Evolutionary conservation across 345 rosid genomes (phyloP).

Genomic region (Kernera saxatilis): DNA sequence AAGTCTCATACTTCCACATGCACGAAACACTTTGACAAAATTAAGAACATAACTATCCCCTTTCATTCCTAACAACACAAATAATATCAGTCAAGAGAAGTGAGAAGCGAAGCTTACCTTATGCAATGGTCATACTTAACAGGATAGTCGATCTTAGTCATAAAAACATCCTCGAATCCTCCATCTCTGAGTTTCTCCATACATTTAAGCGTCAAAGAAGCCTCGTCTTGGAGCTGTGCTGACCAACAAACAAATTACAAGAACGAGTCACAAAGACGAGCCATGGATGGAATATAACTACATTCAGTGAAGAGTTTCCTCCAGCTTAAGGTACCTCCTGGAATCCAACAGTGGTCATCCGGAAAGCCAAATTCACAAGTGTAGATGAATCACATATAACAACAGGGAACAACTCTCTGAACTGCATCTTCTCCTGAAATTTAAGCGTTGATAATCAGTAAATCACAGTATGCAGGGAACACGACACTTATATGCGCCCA

Average conservation of each 20-base stretch:
- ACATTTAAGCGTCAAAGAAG: slow-evolving; percentile 59
- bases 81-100: background rate
- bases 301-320: background rate
- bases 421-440: slow-evolving; percentile 55
- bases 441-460: slow-evolving; percentile 13
- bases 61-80: background rate
- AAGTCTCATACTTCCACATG: background rate
- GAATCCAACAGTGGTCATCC: slow-evolving; percentile 57
- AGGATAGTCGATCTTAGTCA: slow-evolving; percentile 73
- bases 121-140: slow-evolving; percentile 69
- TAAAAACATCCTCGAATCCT: slow-evolving; percentile 72
- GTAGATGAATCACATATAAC: slow-evolving; percentile 52
- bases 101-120: slow-evolving; percentile 43
- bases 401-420: slow-evolving; percentile 53
- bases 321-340: slow-evolving; percentile 50
- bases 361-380: slow-evolving; percentile 62
- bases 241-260: slow-evolving; percentile 6
- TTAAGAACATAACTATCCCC: slow-evolving; percentile 7
- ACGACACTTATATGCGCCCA: background rate
- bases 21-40: background rate
- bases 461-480: slow-evolving; percentile 1
- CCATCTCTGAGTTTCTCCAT: slow-evolving; percentile 61
- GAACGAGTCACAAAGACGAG: background rate
- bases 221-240: slow-evolving; percentile 76
- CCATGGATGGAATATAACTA: background rate